Base-by-base conservation (phyloP, 768 basidiomycete genomes). In the Thelephora aurantiotincta region DNA sequence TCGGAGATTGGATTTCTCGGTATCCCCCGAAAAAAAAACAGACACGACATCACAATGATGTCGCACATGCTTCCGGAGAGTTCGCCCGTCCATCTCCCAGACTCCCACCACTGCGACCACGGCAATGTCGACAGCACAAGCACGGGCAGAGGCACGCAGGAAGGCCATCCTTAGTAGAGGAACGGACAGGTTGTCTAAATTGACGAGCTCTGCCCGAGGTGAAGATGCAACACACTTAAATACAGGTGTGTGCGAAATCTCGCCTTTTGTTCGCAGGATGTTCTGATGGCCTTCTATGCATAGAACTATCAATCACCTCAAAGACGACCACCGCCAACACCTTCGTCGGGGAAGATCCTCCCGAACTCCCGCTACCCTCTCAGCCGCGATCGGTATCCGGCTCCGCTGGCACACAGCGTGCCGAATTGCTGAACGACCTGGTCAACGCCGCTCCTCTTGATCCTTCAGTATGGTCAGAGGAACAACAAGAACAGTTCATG, bases 81-180 rank as follows among this genome's bases (percentile, higher is more conserved):
- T 9, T 9, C 26, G 26, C 9, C 9, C 26, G 9, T 30, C 9
- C 26, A 30, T 30, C 26, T 30, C 9, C 26, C 26, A 30, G n/a
- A n/a, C n/a, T n/a, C n/a, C 26, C 5, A 30, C 26, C 26, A 30
- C 9, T 30, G 4, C 26, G 26, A 30, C 9, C 9, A 30, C 23
- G 18, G 16, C 16, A 47, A 64, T 63, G 59, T 60, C 60, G 22
- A 36, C 52, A 11, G 73, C 80, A 46, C 65, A 80, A 64, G 74
- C 78, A 50, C 77, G 80, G 55, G 82, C 84, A 61, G 84, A 85
- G 63, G 86, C 86, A 9, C 72, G 86, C 38, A 67, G 78, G 57
- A 81, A 74, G 63, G 86, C 86, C 33, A 88, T 90, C 49, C 73
- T 88, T 18, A 70, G 69, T 52, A 70, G 83, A 46, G 78, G 82